Base-by-base conservation (phyloP, 345 rosid species). In the Crucihimalaya himalaica region DNA sequence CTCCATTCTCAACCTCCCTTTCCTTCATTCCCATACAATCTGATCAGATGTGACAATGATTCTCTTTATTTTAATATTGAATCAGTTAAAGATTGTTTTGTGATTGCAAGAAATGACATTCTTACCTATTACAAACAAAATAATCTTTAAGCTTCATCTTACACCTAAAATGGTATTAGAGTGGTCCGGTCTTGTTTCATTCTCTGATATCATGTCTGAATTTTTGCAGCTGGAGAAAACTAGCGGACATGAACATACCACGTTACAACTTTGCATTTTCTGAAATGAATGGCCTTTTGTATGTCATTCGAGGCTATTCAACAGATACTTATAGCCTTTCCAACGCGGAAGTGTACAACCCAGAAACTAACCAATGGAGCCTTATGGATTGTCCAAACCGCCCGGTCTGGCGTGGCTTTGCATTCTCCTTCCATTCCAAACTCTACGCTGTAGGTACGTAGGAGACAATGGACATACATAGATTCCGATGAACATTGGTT, bases 261-360 rank as follows among this genome's bases (percentile, higher is more conserved):
- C 95, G 97, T 59, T 88, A 83, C 75, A 89, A 88, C 79, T 94
- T 94, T 76, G 98, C 96, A 27, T 91, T 91, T 45, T 83, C 95
- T 1, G 85, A 89, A 72, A 90, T 91, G 53, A 76, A 84, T 32
- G 94, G 95, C 37, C 83, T 77, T 78, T 80, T 93, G 66, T 94
- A 94, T 60, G 91, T 82, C 0, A 94, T 83, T 19, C 88, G 96
- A 58, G 98, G 98, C 51, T 79, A 78, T 58, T 91, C 95, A 11
- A 51, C 57, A 4, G 88, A 81, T 35, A 81, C 90, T 16, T 82
- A 86, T 64, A 78, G 89, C 63, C 94, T 91, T 80, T 86, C 86
- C 4, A 81, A 88, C 52, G 92, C 76, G 1, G 95, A 94, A 77
- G 83, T 83, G 39, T 94, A 89, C 54, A 75, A 88, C 64, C 90